Percentiles rank a stretch among this genome's conserved stretches.
These are phyloP conservation scores for Vitis labrusca DNA, from an alignment of 164 flowering plant genomes.

Conservation along the genomic window DNA sequence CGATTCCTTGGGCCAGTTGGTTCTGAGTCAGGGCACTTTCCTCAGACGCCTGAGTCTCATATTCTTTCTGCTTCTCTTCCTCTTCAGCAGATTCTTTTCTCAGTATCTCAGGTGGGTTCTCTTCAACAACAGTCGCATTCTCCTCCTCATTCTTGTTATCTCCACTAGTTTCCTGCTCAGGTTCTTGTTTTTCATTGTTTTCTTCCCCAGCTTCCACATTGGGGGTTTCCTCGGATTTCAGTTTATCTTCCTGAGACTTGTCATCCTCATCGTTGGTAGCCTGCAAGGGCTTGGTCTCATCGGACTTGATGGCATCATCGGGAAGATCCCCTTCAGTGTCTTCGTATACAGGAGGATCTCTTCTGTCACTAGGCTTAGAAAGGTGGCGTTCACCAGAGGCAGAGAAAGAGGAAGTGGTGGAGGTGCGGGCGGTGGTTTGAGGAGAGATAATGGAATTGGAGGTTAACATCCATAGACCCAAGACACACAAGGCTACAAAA, in stretches of 20 bases:
- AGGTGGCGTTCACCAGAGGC: conserved; percentile 2
- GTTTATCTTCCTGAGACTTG: conserved; percentile 4
- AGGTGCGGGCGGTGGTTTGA: conserved; percentile 23
- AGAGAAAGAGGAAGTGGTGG: conserved; percentile 6
- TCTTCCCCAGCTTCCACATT: not conserved
- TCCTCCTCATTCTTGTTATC: not conserved
- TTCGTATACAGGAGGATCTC: conserved; percentile 33
- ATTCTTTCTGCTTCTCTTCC: conserved; percentile 18
- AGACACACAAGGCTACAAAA: conserved; percentile 54
- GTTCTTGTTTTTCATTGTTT: conserved; percentile 3
- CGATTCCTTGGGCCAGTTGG: conserved; percentile 20
- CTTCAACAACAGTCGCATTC: not conserved
- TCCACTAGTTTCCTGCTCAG: not conserved
- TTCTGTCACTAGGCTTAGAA: not conserved
- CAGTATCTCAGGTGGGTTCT: not conserved
- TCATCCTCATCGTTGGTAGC: not conserved
- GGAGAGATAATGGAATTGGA: conserved; percentile 44
- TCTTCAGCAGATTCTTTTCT: conserved; percentile 25
- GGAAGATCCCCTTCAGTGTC: conserved; percentile 70
- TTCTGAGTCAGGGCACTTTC: conserved; percentile 38
- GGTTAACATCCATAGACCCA: conserved; percentile 74
- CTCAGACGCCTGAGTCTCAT: conserved; percentile 37
- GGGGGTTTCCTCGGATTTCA: not conserved
- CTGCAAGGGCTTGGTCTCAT: conserved; percentile 17
- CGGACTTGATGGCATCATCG: conserved; percentile 52